These are phyloP conservation scores for Geranium incanum DNA, from an alignment of 441 rosid genomes.

Conservation along the genomic window DNA sequence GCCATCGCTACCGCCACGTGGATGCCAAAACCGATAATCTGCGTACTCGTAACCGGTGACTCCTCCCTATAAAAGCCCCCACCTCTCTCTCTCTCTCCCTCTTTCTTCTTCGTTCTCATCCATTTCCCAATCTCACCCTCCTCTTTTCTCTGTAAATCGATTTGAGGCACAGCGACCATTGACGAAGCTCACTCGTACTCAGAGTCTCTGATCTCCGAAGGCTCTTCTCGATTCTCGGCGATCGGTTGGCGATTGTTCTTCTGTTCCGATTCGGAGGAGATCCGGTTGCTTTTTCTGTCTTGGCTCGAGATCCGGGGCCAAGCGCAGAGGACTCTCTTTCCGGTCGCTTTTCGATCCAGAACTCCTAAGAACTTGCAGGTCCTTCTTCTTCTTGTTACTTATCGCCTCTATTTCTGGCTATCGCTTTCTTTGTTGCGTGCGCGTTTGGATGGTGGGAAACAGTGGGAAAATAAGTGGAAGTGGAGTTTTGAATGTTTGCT, in stretches of 20 bases:
- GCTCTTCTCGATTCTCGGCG: neutral
- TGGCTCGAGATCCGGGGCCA: constrained; percentile 98
- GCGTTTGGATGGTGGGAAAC: constrained; percentile 17
- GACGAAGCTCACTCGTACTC: neutral
- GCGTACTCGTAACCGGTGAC: constrained; percentile 40
- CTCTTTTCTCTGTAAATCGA: constrained; percentile 17
- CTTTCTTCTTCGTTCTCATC: constrained; percentile 32
- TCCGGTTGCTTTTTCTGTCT: constrained; percentile 44
- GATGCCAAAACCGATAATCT: constrained; percentile 8
- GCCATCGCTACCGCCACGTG: constrained; percentile 34
- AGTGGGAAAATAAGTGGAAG: constrained; percentile 12
- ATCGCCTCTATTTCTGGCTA: neutral
- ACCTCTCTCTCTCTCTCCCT: neutral
- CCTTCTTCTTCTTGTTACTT: neutral
- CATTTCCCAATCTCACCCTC: constrained; percentile 21
- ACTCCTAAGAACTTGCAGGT: constrained; percentile 6
- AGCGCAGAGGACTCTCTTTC: constrained; percentile 40
- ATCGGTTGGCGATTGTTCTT: neutral
- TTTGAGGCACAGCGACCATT: constrained; percentile 16
- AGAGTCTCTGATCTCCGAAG: neutral
- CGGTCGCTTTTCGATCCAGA: constrained; percentile 19
- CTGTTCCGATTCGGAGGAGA: constrained; percentile 23
- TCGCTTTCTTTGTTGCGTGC: constrained; percentile 1
- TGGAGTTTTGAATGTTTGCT: constrained; percentile 7
- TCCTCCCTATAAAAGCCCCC: constrained; percentile 47